Base-by-base conservation (phyloP, 495 filamentous ascomycete genomes). In the Hyaloscypha bicolor region DNA sequence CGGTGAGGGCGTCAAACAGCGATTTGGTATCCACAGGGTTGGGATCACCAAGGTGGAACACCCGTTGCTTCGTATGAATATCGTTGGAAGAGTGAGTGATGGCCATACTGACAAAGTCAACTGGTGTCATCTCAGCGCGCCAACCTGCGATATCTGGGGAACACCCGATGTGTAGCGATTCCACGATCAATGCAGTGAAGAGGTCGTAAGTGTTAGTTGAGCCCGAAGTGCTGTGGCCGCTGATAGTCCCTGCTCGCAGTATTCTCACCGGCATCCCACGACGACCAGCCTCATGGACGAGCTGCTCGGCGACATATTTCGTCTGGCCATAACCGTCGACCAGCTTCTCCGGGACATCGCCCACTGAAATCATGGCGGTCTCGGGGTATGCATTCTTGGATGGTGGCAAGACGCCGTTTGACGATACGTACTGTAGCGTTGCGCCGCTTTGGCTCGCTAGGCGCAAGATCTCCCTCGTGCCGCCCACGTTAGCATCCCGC, bases 91-190 rank as follows among this genome's bases (percentile, higher is more conserved):
- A 82, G 48, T 86, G 82, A 35, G 89, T 72, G 64, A 91, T 89
- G 0, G 86, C 82, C 67, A 85, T 85, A 75, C 85, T 88, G 62
- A 90, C 85, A 62, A 90, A 90, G 75, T 91, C 88, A 3, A 88
- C 88, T 0, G 88, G 88, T 3, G 88, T 90, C 87, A 90, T 90
- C 76, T 91, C 88, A 0, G 86, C 87, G 32, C 85, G 83, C 88
- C 88, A 90, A 60, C 86, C 87, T 42, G 86, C 79, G 29, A 90
- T 84, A 62, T 88, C 83, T 0, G 88, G 88, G 5, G 82, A 82
- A 62, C 83, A 83, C 25, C 88, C 87, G 0, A 91, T 71, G 33
- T 84, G 82, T 39, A 90, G 82, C 9, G 88, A 90, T 69, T 91
- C 88, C 2, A 91, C 86, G 29, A 90, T 79, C 61, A 91, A 67